Conservation (phyloP, 1,284 basidiomycete species). For the Rhodotorula sp. region DNA sequence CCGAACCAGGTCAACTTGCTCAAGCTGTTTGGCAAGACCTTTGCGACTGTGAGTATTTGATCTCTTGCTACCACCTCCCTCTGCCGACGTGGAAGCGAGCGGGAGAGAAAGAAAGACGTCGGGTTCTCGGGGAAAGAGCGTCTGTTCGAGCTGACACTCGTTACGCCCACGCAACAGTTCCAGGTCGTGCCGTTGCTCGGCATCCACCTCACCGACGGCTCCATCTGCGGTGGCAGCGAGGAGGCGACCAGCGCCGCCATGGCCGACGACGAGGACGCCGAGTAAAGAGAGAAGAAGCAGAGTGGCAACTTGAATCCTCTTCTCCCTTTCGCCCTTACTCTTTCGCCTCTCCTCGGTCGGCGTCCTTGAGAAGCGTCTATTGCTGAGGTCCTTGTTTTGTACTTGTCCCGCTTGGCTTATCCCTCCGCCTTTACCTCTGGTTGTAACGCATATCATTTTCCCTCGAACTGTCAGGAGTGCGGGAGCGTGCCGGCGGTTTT, state of each 20-base stretch:
- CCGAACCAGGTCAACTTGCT: constrained; percentile 72
- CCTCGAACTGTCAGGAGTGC: not conserved
- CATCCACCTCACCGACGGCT: constrained; percentile 34
- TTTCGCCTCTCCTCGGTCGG: not conserved
- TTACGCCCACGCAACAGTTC: constrained; percentile 17
- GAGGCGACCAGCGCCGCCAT: constrained; percentile 1
- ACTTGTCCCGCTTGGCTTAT: not conserved
- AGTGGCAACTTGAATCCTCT: not conserved
- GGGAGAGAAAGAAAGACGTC: not conserved
- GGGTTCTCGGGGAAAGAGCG: not conserved
- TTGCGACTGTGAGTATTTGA: constrained; percentile 58
- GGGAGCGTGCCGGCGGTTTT: too few relatives aligned
- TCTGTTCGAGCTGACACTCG: not conserved
- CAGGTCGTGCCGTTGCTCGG: constrained; percentile 39
- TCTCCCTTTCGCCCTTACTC: not conserved
- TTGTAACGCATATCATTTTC: not conserved
- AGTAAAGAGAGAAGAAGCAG: not conserved
- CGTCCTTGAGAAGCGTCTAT: too few relatives aligned
- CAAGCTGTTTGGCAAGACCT: constrained; percentile 80
- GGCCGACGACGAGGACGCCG: constrained; percentile 11
- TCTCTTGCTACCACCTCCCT: not conserved
- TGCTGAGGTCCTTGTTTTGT: not conserved
- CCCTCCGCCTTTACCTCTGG: not conserved
- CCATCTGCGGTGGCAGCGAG: constrained; percentile 22
- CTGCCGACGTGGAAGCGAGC: too few relatives aligned